A percentile compares a stretch with the other conserved stretches of the same genome.
These are phyloP conservation scores for Microbotryum intermedium DNA, from an alignment of 1,284 basidiomycete species.

Conservation along the genomic window DNA sequence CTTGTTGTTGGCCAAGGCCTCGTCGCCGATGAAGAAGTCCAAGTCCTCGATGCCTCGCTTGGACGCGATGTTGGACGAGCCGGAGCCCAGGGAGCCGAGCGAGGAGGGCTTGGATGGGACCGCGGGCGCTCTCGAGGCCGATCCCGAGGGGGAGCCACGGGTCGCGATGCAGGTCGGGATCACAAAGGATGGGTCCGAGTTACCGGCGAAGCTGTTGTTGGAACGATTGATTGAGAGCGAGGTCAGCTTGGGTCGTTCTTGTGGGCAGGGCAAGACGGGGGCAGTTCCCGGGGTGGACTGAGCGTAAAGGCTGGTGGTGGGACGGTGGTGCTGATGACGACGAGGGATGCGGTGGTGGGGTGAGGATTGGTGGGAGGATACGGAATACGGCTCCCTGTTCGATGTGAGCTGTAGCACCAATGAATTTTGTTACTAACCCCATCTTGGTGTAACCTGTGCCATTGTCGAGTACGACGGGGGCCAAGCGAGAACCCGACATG, in stretches of 20 bases:
- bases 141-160: slow-evolving; percentile 41
- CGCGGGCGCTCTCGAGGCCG: slow-evolving; percentile 54
- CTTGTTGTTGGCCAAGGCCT: slow-evolving; percentile 90
- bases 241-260: background rate
- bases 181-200: slow-evolving; percentile 96
- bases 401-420: too few species aligned
- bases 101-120: slow-evolving; percentile 66
- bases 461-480: slow-evolving; percentile 77
- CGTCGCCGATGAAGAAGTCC: slow-evolving; percentile 99
- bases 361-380: too few species aligned
- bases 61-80: slow-evolving; percentile 62
- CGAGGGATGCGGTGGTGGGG: too few species aligned
- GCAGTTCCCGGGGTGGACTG: background rate
- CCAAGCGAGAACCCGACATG: slow-evolving; percentile 10
- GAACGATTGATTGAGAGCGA: slow-evolving; percentile 2
- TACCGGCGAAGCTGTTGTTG: slow-evolving; percentile 77
- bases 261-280: too few species aligned
- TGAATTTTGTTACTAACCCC: slow-evolving; percentile 54
- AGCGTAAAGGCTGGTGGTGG: background rate
- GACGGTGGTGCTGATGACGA: too few species aligned
- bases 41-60: slow-evolving; percentile 98
- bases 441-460: slow-evolving; percentile 97
- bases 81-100: slow-evolving; percentile 28
- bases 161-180: slow-evolving; percentile 95
- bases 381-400: too few species aligned